Evolutionary conservation across 2,329 filamentous ascomycete genomes (phyloP).

Genomic region (Claviceps citrina): DNA sequence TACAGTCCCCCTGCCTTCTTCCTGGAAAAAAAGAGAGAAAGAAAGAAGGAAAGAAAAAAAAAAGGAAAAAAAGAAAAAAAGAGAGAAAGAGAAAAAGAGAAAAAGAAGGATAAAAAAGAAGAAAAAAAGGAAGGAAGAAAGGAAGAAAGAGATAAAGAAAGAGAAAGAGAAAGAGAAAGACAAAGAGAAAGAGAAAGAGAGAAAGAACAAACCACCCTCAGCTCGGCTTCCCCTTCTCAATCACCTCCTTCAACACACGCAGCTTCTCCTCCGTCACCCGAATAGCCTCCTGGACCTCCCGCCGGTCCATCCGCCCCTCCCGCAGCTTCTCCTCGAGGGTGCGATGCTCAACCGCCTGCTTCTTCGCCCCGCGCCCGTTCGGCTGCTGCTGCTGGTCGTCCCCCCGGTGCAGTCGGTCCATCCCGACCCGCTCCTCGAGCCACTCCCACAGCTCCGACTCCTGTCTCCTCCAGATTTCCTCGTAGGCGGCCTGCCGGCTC

Average conservation of each 20-base stretch:
- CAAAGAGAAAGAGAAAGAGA: no score
- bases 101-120: no score
- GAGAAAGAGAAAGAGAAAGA: no score
- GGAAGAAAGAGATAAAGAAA: no score
- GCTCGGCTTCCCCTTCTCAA: constrained; percentile 33
- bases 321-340: constrained; percentile 44
- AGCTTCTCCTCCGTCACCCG: constrained; percentile 75
- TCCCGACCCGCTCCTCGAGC: constrained; percentile 72
- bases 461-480: constrained; percentile 81
- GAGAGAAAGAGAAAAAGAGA: no score
- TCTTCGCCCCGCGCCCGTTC: constrained; percentile 28
- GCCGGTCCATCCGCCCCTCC: constrained; percentile 49
- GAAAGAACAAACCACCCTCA: no score
- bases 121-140: no score
- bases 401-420: constrained; percentile 42
- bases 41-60: no score
- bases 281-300: constrained; percentile 67
- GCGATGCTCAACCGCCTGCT: constrained; percentile 36
- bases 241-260: constrained; percentile 56
- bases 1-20: no score
- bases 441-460: constrained; percentile 86
- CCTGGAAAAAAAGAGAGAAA: no score
- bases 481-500: constrained; percentile 67
- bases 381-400: no score
- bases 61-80: no score